A percentile compares a stretch with the other conserved stretches of the same genome.
Evolutionary conservation across 495 filamentous ascomycete species (phyloP).

Genomic region (Penicillium daleae): DNA sequence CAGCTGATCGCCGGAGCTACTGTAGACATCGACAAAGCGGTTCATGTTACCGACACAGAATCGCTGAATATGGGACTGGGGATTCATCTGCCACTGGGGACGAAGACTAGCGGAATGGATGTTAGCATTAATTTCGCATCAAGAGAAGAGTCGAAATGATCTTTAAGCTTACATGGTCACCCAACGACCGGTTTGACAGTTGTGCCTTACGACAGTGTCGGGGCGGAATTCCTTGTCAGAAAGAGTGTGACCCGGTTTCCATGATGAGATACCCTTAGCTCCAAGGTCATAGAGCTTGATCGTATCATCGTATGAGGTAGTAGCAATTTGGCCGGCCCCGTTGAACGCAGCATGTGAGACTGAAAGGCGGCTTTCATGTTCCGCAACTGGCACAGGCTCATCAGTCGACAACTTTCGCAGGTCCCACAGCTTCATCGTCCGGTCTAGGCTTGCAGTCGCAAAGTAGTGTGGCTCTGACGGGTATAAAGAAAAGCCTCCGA

Average conservation of each 20-base stretch:
- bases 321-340: conserved; percentile 78
- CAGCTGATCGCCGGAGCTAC: conserved; percentile 77
- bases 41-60: conserved; percentile 98
- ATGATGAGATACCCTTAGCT: conserved; percentile 56
- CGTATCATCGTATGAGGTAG: conserved; percentile 91
- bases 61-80: conserved; percentile 74
- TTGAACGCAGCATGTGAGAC: conserved; percentile 93
- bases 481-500: conserved; percentile 87
- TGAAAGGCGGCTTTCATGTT: conserved; percentile 80
- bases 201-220: conserved; percentile 71
- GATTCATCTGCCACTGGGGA: conserved; percentile 86
- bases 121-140: conserved; percentile 1
- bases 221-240: conserved; percentile 68
- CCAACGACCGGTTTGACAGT: conserved; percentile 93
- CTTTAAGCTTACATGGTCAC: conserved; percentile 63
- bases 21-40: conserved; percentile 91
- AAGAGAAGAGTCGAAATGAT: background rate
- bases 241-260: conserved; percentile 64
- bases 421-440: conserved; percentile 91
- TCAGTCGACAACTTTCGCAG: conserved; percentile 72
- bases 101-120: conserved; percentile 66
- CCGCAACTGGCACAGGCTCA: conserved; percentile 70
- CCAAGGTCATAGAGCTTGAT: conserved; percentile 88
- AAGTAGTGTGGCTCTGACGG: conserved; percentile 77
- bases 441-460: conserved; percentile 90